phyloP scores from a whole-genome alignment of 192 early-diverging fungal species.

The Backusella mclennaniae region DNA sequence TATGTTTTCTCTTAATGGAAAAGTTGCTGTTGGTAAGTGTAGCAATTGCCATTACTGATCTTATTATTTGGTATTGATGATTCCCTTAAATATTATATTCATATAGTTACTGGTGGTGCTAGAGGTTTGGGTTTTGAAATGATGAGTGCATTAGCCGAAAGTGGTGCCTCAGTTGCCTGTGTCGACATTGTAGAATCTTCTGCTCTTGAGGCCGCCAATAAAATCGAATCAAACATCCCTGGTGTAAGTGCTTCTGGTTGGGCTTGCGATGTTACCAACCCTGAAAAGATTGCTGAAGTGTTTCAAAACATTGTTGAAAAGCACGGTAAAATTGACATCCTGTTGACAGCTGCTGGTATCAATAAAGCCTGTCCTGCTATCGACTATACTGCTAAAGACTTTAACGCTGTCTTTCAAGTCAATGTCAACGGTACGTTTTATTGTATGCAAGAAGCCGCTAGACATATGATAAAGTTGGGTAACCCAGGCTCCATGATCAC shows the following conservation, averaged over 20 bases:
- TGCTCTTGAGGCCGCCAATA: conserved; percentile 14
- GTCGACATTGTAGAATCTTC: conserved; percentile 25
- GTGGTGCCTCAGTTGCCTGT: conserved; percentile 38
- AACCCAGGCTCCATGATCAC: conserved; percentile 39
- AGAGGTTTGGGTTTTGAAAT: conserved; percentile 40
- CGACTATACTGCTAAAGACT: conserved; percentile 27
- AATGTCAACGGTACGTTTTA: conserved; percentile 38
- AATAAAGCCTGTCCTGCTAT: conserved; percentile 29
- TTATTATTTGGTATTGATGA: background rate
- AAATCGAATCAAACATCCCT: conserved; percentile 7
- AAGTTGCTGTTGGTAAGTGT: conserved; percentile 30
- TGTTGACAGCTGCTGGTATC: conserved; percentile 39
- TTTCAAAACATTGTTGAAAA: conserved; percentile 33
- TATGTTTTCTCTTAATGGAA: conserved; percentile 28
- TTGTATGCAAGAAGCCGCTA: conserved; percentile 36
- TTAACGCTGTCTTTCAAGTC: conserved; percentile 32
- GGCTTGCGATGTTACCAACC: conserved; percentile 34
- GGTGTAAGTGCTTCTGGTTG: conserved; percentile 26
- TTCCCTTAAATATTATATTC: background rate
- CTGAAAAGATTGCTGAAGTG: conserved; percentile 24
- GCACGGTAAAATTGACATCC: conserved; percentile 34
- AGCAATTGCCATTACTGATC: background rate
- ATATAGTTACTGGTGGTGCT: conserved; percentile 38
- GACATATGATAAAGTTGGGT: conserved; percentile 27
- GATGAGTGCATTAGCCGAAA: conserved; percentile 37